Percentiles rank a stretch among this genome's conserved stretches.
Evolutionary conservation across 305 asterid genomes (phyloP).

Genomic region (Fraxinus sp.): DNA sequence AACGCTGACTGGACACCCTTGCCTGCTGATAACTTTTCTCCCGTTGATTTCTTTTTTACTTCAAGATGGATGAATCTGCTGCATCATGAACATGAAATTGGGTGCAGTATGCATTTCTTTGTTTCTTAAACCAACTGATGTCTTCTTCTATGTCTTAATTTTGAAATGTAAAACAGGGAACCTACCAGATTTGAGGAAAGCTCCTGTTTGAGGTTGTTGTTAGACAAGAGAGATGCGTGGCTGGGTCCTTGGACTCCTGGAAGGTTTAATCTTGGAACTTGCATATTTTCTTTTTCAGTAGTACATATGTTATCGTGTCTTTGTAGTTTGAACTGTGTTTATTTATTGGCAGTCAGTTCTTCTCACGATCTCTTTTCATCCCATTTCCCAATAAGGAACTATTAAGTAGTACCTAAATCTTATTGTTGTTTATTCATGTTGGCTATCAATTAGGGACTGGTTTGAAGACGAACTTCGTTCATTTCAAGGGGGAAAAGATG

Average conservation of each 20-base stretch:
- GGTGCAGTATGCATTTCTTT: slow-evolving; percentile 12
- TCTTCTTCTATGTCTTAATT: slow-evolving; percentile 26
- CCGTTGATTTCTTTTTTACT: slow-evolving; percentile 12
- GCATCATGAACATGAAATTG: slow-evolving; percentile 13
- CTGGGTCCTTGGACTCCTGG: slow-evolving; percentile 99
- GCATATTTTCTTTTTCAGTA: slow-evolving; percentile 17
- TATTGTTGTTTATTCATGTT: slow-evolving; percentile 16
- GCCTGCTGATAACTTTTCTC: slow-evolving; percentile 10
- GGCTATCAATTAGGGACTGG: slow-evolving; percentile 68
- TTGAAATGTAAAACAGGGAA: slow-evolving; percentile 59
- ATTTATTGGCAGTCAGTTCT: slow-evolving; percentile 15
- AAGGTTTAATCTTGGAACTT: slow-evolving; percentile 51
- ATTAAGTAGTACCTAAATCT: slow-evolving; percentile 13
- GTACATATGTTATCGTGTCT: slow-evolving; percentile 7
- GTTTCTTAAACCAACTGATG: slow-evolving; percentile 24
- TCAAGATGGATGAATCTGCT: slow-evolving; percentile 6
- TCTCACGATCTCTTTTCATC: slow-evolving; percentile 17
- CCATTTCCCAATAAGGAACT: slow-evolving; percentile 12
- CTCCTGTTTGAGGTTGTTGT: slow-evolving; percentile 84
- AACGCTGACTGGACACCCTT: slow-evolving; percentile 18
- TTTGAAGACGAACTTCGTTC: slow-evolving; percentile 97
- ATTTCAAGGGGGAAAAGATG: slow-evolving; percentile 97
- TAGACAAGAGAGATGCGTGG: slow-evolving; percentile 97
- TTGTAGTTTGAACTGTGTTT: slow-evolving; percentile 4
- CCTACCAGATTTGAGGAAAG: slow-evolving; percentile 84